A percentile compares a stretch with the other conserved stretches of the same genome.
Evolutionary conservation across 139 green algal genomes (phyloP).

Genomic region (Nannochloris sp.): DNA sequence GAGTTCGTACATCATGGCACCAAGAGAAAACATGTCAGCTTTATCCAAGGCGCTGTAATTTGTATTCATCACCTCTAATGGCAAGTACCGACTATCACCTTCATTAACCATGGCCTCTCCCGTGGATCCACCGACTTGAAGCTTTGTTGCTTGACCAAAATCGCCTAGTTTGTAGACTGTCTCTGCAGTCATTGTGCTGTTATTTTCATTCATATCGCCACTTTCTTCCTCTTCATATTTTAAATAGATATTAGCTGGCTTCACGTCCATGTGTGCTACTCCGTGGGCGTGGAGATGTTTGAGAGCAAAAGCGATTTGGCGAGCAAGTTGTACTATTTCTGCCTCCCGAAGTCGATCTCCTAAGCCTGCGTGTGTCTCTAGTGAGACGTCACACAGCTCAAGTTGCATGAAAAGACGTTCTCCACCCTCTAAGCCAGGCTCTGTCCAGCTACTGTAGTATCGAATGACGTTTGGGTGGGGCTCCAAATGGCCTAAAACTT

Average conservation of each 20-base stretch:
- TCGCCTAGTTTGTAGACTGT: conserved; percentile 82
- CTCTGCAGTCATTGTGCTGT: not conserved
- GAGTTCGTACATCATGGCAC: conserved; percentile 76
- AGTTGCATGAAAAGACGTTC: conserved; percentile 83
- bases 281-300: conserved; percentile 68
- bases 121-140: conserved; percentile 4
- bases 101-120: conserved; percentile 35
- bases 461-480: conserved; percentile 73
- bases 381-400: conserved; percentile 62
- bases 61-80: conserved; percentile 71
- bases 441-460: conserved; percentile 77
- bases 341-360: conserved; percentile 39
- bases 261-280: conserved; percentile 90
- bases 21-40: conserved; percentile 88
- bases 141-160: conserved; percentile 72
- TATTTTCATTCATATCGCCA: not conserved
- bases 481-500: conserved; percentile 64
- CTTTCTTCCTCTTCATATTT: not conserved
- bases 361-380: conserved; percentile 12
- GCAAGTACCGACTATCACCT: conserved; percentile 81
- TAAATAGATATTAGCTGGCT: conserved; percentile 91
- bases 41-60: conserved; percentile 56
- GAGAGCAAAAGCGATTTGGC: conserved; percentile 62
- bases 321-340: conserved; percentile 63
- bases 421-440: conserved; percentile 38